A percentile compares a stretch with the other conserved stretches of the same genome.
phyloP scores from a whole-genome alignment of 208 protist genomes.

The Leishmania gerbilli region DNA sequence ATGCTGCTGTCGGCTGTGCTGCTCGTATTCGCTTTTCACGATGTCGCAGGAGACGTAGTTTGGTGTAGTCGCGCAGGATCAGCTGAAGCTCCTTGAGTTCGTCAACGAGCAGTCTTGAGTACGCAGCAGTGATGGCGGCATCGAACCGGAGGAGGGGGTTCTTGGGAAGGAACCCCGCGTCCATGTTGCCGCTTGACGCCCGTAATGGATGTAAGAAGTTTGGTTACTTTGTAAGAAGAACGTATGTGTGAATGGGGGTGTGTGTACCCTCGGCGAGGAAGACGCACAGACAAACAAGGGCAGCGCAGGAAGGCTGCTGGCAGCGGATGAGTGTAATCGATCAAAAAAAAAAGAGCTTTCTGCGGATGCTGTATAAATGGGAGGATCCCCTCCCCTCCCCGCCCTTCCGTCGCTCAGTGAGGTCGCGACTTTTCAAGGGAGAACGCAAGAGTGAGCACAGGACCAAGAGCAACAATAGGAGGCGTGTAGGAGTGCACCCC shows the following conservation, averaged over 20 bases:
- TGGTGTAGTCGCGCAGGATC: not conserved
- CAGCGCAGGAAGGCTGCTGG: not conserved
- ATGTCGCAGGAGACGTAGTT: not conserved
- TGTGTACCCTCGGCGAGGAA: not conserved
- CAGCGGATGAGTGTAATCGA: too few species aligned
- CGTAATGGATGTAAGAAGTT: not conserved
- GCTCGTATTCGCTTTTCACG: too few species aligned
- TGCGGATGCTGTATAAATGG: too few species aligned
- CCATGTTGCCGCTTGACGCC: not conserved
- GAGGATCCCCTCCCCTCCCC: too few species aligned
- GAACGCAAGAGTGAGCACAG: too few species aligned
- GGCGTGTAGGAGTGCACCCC: too few species aligned
- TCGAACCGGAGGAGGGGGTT: not conserved
- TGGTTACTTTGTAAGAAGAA: not conserved
- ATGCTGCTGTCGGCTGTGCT: not conserved
- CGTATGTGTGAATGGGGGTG: not conserved
- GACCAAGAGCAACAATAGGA: too few species aligned
- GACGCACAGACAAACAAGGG: not conserved
- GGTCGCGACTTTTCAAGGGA: too few species aligned
- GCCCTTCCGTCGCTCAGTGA: too few species aligned
- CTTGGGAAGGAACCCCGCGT: not conserved
- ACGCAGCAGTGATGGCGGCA: not conserved
- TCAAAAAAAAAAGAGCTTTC: too few species aligned
- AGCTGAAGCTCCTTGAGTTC: constrained; percentile 1
- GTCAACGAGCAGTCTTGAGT: not conserved